These are phyloP conservation scores for Dipteronia sinensis DNA, from an alignment of 345 rosid species.

Conservation along the genomic window DNA sequence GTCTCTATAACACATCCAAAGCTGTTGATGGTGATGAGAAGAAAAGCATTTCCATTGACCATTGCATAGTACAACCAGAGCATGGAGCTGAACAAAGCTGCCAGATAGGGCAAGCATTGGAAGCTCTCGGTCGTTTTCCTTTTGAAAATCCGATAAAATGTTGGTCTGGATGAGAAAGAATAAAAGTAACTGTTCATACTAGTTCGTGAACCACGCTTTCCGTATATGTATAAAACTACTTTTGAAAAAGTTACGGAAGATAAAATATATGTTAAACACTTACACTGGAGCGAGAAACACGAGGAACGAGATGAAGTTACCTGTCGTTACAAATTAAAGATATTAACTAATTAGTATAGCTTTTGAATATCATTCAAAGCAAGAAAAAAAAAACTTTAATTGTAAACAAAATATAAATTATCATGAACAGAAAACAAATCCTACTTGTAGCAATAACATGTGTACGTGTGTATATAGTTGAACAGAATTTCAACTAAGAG, in stretches of 20 bases:
- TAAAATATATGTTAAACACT: constrained; percentile 29
- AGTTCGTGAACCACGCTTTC: neutral
- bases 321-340: constrained; percentile 35
- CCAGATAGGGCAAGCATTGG: constrained; percentile 79
- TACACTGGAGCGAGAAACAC: constrained; percentile 89
- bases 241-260: too few species aligned
- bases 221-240: too few species aligned
- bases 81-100: constrained; percentile 87
- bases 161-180: constrained; percentile 50
- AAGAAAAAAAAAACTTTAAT: too few species aligned
- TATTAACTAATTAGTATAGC: neutral
- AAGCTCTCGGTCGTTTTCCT: constrained; percentile 79
- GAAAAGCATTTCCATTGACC: constrained; percentile 56
- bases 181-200: neutral
- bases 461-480: neutral
- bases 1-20: constrained; percentile 77
- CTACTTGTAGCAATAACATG: neutral
- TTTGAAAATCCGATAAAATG: constrained; percentile 69
- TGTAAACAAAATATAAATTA: neutral
- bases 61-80: constrained; percentile 89
- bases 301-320: constrained; percentile 67
- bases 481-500: neutral
- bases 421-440: neutral
- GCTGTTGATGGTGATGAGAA: constrained; percentile 81
- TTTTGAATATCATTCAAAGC: too few species aligned